Evolutionary conservation across 169 alveolate genomes (phyloP).

Genomic region (Cryptosporidium ubiquitum): DNA sequence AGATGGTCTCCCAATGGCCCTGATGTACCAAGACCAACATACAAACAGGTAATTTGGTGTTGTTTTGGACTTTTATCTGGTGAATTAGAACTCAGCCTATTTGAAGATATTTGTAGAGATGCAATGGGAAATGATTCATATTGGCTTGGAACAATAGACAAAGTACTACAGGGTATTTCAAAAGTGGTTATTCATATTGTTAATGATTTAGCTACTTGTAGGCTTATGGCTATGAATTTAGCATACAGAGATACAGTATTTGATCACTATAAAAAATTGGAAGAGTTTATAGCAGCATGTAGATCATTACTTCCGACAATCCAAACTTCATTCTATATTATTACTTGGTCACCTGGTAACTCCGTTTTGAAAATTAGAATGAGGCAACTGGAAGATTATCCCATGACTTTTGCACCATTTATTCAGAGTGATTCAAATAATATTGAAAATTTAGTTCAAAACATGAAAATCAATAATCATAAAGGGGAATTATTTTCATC

Average conservation of each 20-base stretch:
- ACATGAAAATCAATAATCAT: not conserved
- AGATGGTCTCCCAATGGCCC: slow-evolving; percentile 76
- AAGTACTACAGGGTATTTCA: slow-evolving; percentile 72
- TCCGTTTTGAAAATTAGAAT: slow-evolving; percentile 46
- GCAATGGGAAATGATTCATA: slow-evolving; percentile 83
- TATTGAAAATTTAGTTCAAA: not conserved
- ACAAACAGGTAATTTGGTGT: slow-evolving; percentile 72
- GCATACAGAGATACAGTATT: slow-evolving; percentile 68
- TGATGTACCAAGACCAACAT: slow-evolving; percentile 71
- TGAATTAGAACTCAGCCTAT: slow-evolving; percentile 67
- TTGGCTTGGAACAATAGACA: slow-evolving; percentile 83
- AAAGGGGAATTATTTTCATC: not conserved
- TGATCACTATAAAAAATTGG: slow-evolving; percentile 63
- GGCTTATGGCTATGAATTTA: slow-evolving; percentile 60
- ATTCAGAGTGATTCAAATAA: slow-evolving; percentile 9
- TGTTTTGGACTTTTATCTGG: slow-evolving; percentile 71
- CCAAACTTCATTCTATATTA: slow-evolving; percentile 57
- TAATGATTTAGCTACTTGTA: slow-evolving; percentile 68
- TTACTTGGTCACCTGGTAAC: slow-evolving; percentile 65
- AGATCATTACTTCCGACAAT: slow-evolving; percentile 67
- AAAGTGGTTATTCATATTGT: slow-evolving; percentile 69
- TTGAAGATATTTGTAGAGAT: slow-evolving; percentile 82
- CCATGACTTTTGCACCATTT: slow-evolving; percentile 53
- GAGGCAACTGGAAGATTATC: slow-evolving; percentile 64
- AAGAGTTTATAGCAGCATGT: slow-evolving; percentile 69